Evolutionary conservation across 306 rosid species (phyloP).

Genomic region (Rosa persica): DNA sequence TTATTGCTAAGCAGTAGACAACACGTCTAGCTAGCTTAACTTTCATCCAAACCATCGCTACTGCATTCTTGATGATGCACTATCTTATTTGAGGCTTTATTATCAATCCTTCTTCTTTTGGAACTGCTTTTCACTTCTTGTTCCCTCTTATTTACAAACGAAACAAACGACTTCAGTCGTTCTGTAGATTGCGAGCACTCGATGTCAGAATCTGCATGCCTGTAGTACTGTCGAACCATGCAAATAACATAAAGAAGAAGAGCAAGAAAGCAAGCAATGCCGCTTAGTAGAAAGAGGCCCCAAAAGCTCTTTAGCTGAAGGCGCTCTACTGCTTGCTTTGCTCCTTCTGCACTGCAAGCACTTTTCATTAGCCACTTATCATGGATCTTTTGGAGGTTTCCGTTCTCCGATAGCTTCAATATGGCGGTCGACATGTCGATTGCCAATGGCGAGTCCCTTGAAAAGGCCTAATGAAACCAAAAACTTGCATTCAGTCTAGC

Average conservation of each 20-base stretch:
- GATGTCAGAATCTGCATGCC: neutral
- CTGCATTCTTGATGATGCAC: slow-evolving; percentile 7
- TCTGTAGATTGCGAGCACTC: neutral
- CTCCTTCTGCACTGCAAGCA: slow-evolving; percentile 34
- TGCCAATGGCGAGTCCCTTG: slow-evolving; percentile 70
- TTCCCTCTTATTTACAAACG: slow-evolving; percentile 21
- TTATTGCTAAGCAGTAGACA: neutral
- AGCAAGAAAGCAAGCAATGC: slow-evolving; percentile 28
- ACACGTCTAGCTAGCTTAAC: neutral
- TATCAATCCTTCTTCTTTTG: slow-evolving; percentile 19
- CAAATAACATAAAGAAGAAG: slow-evolving; percentile 16
- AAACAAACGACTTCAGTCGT: slow-evolving; percentile 12
- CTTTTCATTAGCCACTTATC: slow-evolving; percentile 35
- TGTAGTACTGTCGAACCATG: slow-evolving; percentile 15
- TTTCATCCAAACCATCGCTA: slow-evolving; percentile 4
- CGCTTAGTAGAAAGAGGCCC: slow-evolving; percentile 30
- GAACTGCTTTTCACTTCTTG: slow-evolving; percentile 4
- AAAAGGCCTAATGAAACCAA: slow-evolving; percentile 48
- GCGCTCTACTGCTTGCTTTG: slow-evolving; percentile 26
- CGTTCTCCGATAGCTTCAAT: slow-evolving; percentile 28
- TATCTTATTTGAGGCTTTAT: slow-evolving; percentile 11
- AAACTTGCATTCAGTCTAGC: neutral
- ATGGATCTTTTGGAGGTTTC: slow-evolving; percentile 31
- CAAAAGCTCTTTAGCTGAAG: slow-evolving; percentile 30
- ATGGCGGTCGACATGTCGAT: slow-evolving; percentile 30